phyloP scores from a whole-genome alignment of 2,329 filamentous ascomycete genomes.

The Annulohypoxylon truncatum region DNA sequence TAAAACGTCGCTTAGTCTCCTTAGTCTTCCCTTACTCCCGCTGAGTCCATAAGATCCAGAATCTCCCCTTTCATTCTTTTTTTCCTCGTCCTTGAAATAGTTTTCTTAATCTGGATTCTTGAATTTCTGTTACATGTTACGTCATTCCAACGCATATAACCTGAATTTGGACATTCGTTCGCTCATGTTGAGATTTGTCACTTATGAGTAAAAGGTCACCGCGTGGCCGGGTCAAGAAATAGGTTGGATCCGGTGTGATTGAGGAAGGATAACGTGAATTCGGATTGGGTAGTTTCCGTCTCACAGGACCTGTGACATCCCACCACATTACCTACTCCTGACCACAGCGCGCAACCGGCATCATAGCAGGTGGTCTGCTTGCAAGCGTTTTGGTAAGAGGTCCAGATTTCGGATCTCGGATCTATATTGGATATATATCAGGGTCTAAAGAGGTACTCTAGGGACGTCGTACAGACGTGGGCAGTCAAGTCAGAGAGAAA shows the following conservation, averaged over 20 bases:
- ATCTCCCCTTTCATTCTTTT: neutral
- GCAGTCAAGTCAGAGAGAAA: neutral
- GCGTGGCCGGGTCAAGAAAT: slow-evolving; percentile 12
- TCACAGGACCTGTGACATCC: slow-evolving; percentile 27
- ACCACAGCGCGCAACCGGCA: slow-evolving; percentile 8
- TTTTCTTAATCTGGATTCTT: neutral
- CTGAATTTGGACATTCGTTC: neutral
- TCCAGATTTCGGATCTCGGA: neutral
- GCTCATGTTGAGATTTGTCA: slow-evolving; percentile 10
- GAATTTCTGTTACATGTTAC: slow-evolving; percentile 11
- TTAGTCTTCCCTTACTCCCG: slow-evolving; percentile 6
- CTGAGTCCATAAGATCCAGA: slow-evolving; percentile 8
- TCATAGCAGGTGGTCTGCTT: neutral
- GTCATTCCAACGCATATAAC: slow-evolving; percentile 6
- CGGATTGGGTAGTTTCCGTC: slow-evolving; percentile 11
- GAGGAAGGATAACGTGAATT: slow-evolving; percentile 11
- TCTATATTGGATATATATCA: slow-evolving; percentile 15
- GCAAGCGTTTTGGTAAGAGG: neutral
- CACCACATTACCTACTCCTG: slow-evolving; percentile 15
- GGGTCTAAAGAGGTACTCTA: neutral
- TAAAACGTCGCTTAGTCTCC: slow-evolving; percentile 20
- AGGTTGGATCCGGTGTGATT: slow-evolving; percentile 20
- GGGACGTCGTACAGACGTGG: neutral
- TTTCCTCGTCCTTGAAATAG: neutral
- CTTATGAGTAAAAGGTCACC: slow-evolving; percentile 18